These are phyloP conservation scores for Trichosporon inkin DNA, from an alignment of 1,284 basidiomycete genomes.

Conservation along the genomic window DNA sequence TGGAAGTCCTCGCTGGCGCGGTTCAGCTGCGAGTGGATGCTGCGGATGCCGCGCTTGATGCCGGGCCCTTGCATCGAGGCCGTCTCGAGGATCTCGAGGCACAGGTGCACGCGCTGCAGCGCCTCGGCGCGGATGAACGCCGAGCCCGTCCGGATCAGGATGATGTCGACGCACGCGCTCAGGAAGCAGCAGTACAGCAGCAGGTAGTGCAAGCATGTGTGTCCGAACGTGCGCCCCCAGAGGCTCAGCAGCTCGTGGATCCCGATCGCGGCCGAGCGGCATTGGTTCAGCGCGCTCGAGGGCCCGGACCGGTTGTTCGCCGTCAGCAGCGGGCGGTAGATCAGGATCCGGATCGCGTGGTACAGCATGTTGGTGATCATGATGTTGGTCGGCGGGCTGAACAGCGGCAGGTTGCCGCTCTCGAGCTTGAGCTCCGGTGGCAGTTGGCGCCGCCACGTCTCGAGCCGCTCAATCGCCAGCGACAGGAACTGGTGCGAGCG, in stretches of 20 bases:
- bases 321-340: constrained; percentile 27
- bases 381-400: constrained; percentile 23
- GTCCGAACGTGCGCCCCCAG: constrained; percentile 27
- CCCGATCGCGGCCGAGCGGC: constrained; percentile 25
- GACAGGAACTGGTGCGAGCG: constrained; percentile 23
- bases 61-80: constrained; percentile 26
- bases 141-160: constrained; percentile 27
- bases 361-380: constrained; percentile 24
- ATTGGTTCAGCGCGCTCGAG: constrained; percentile 21
- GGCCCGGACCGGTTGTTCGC: constrained; percentile 23
- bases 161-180: constrained; percentile 26
- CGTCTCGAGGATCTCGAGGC: constrained; percentile 26
- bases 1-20: constrained; percentile 16
- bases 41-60: constrained; percentile 22
- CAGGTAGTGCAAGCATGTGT: constrained; percentile 28
- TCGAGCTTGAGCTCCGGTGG: constrained; percentile 14
- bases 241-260: constrained; percentile 26
- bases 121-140: constrained; percentile 24
- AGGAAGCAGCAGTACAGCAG: constrained; percentile 28
- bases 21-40: constrained; percentile 24
- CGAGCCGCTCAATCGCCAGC: constrained; percentile 14
- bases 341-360: constrained; percentile 21
- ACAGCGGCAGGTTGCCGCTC: constrained; percentile 16
- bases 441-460: constrained; percentile 14
- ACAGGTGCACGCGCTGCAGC: constrained; percentile 24